Evolutionary conservation across 257 asterid species (phyloP).

Genomic region (Anisodus acutangulus): DNA sequence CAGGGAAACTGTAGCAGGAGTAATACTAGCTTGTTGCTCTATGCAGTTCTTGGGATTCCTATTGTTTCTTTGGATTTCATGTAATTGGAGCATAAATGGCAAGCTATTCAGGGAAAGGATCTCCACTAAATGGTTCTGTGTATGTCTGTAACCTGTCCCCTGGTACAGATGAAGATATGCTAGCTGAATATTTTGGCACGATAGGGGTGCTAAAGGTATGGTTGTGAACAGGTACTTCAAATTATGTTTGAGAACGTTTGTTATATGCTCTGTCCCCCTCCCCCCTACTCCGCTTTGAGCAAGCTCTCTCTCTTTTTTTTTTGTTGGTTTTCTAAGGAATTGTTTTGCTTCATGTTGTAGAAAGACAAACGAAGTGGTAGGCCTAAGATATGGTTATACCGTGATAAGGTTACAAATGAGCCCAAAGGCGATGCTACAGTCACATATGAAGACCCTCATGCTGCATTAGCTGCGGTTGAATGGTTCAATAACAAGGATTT

Average conservation of each 20-base stretch:
- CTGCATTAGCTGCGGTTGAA: conserved; percentile 97
- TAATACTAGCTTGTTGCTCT: neutral
- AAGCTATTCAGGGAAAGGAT: conserved; percentile 62
- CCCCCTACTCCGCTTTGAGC: neutral
- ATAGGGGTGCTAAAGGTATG: conserved; percentile 96
- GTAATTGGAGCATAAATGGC: conserved; percentile 74
- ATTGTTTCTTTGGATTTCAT: conserved; percentile 41
- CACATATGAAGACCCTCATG: conserved; percentile 98
- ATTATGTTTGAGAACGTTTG: conserved; percentile 21
- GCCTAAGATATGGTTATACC: conserved; percentile 94
- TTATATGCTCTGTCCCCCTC: neutral
- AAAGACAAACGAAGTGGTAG: conserved; percentile 97
- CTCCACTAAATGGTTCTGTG: conserved; percentile 74
- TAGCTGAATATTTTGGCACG: conserved; percentile 94
- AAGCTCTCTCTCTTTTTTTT: conserved; percentile 26
- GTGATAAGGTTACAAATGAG: conserved; percentile 83
- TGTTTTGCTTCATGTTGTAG: conserved; percentile 45
- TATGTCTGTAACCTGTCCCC: conserved; percentile 90
- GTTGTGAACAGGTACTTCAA: conserved; percentile 33
- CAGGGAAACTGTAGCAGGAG: neutral
- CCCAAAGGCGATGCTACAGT: conserved; percentile 99
- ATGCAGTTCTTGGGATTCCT: conserved; percentile 29
- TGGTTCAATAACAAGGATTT: conserved; percentile 97
- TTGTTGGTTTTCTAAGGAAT: conserved; percentile 18
- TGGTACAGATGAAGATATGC: conserved; percentile 90